Evolutionary conservation across 106 monocot genomes (phyloP).

Genomic region (Phalaenopsis equestris): DNA sequence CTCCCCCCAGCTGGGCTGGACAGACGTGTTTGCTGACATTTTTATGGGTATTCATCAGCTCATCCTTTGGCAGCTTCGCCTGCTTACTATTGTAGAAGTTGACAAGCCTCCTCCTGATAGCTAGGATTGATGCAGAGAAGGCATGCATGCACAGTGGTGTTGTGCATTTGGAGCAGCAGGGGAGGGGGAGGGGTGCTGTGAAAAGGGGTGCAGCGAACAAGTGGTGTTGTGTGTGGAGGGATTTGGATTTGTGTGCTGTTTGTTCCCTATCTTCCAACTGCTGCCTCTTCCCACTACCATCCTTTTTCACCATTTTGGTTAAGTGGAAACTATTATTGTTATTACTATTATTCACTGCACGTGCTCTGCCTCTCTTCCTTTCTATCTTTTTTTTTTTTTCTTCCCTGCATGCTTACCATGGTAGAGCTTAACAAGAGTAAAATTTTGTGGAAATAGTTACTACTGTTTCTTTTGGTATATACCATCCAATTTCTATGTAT

Average conservation of each 20-base stretch:
- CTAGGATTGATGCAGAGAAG: not conserved
- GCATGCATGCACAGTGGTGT: not conserved
- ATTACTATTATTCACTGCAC: not conserved
- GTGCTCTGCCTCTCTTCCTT: not conserved
- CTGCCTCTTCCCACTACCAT: slow-evolving; percentile 7
- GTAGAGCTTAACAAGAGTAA: not conserved
- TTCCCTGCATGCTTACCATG: not conserved
- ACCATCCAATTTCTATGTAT: no score
- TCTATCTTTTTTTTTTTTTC: not conserved
- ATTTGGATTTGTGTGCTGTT: not conserved
- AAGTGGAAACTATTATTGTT: not conserved
- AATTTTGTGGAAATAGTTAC: no score
- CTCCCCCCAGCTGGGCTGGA: not conserved
- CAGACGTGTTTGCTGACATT: slow-evolving; percentile 5
- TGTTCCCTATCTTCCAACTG: slow-evolving; percentile 10
- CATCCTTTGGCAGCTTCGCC: slow-evolving; percentile 6
- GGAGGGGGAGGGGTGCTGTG: no score
- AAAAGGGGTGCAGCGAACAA: not conserved
- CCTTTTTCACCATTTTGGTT: not conserved
- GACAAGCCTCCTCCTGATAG: slow-evolving; percentile 1
- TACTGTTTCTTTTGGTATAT: no score
- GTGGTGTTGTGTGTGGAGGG: not conserved
- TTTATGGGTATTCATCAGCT: not conserved
- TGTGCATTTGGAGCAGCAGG: not conserved
- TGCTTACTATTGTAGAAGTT: slow-evolving; percentile 1